phyloP scores from a whole-genome alignment of 768 basidiomycete species.

The Auricularia sp. region DNA sequence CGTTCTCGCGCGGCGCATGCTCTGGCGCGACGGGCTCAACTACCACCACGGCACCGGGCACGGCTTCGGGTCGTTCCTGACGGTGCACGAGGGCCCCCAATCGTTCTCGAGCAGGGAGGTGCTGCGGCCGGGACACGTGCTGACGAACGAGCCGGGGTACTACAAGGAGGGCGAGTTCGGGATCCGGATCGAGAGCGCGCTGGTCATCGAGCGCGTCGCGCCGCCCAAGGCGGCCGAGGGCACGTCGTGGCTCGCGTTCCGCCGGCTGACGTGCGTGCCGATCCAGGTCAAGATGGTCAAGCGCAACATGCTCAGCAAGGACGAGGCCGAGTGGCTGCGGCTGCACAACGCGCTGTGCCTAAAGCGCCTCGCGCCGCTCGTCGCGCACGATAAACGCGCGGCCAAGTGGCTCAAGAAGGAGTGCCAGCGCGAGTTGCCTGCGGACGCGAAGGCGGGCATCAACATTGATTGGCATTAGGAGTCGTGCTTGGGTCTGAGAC shows the following conservation, averaged over 20 bases:
- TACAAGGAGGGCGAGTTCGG: conserved; percentile 80
- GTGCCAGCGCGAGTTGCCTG: conserved; percentile 3
- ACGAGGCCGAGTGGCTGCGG: conserved; percentile 82
- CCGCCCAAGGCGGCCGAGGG: conserved; percentile 33
- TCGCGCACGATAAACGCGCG: conserved; percentile 74
- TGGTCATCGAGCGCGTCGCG: conserved; percentile 59
- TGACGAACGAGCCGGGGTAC: conserved; percentile 92
- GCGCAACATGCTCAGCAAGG: conserved; percentile 70
- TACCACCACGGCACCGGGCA: conserved; percentile 83
- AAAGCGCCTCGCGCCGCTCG: conserved; percentile 49
- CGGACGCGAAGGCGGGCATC: not conserved
- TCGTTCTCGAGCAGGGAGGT: conserved; percentile 52
- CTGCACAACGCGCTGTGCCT: conserved; percentile 75
- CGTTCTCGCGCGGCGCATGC: conserved; percentile 77
- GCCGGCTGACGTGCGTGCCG: conserved; percentile 87
- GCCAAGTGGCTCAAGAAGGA: conserved; percentile 73
- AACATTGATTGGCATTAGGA: not conserved
- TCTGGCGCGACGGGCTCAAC: conserved; percentile 66
- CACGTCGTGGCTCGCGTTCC: conserved; percentile 79
- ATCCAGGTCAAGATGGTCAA: conserved; percentile 89
- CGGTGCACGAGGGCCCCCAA: conserved; percentile 55
- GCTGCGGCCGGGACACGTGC: conserved; percentile 78
- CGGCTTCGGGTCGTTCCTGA: conserved; percentile 77
- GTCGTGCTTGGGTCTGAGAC: too few species aligned
- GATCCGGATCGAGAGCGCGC: conserved; percentile 83